phyloP scores from a whole-genome alignment of 2,329 filamentous ascomycete species.

The Epicoccum sorghinum region DNA sequence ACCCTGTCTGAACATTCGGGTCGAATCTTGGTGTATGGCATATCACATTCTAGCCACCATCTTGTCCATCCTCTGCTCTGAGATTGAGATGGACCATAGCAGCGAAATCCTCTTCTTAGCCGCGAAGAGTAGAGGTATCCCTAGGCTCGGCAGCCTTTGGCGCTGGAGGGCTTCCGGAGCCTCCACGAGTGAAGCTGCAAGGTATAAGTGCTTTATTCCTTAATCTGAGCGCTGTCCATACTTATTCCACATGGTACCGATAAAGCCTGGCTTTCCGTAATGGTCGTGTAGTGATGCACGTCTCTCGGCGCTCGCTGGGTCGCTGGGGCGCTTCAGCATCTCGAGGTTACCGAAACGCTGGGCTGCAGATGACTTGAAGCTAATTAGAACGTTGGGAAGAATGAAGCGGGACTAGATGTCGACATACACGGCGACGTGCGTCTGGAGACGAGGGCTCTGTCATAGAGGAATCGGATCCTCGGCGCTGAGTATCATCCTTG shows the following conservation, averaged over 20 bases:
- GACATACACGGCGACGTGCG: conserved; percentile 39
- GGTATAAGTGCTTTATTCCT: conserved; percentile 11
- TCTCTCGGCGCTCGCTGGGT: conserved; percentile 33
- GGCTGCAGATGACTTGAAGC: conserved; percentile 34
- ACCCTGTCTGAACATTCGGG: not conserved
- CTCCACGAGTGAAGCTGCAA: conserved; percentile 43
- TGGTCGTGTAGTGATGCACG: conserved; percentile 42
- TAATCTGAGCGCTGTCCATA: conserved; percentile 8
- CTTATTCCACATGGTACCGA: conserved; percentile 47
- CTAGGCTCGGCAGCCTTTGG: conserved; percentile 23
- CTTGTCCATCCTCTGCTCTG: conserved; percentile 9
- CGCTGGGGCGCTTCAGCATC: conserved; percentile 42
- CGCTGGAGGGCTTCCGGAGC: conserved; percentile 14
- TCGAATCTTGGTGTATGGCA: not conserved
- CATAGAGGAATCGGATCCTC: conserved; percentile 40
- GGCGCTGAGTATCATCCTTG: conserved; percentile 40
- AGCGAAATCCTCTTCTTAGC: conserved; percentile 13
- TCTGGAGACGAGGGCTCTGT: conserved; percentile 23
- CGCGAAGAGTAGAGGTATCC: conserved; percentile 35
- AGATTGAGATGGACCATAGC: conserved; percentile 11
- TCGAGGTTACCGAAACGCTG: conserved; percentile 41
- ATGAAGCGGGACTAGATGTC: no score
- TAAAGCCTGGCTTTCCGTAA: conserved; percentile 40
- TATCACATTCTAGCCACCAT: not conserved
- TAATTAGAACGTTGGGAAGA: not conserved